These are phyloP conservation scores for Naganishia onofrii DNA, from an alignment of 768 basidiomycete genomes.

Conservation along the genomic window DNA sequence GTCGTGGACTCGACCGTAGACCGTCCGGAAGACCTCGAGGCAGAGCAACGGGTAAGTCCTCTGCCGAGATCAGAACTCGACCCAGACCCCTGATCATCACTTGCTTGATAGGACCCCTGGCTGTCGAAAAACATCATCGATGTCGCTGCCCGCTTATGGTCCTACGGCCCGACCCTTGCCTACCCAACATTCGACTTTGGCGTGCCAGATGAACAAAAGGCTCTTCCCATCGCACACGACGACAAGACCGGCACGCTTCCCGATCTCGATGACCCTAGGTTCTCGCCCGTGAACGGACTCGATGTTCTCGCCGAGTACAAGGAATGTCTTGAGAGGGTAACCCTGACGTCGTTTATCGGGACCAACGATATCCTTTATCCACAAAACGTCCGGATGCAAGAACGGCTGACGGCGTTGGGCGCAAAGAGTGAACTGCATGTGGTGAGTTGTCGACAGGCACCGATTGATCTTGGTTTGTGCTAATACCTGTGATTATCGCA, in stretches of 20 bases:
- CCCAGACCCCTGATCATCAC: not conserved
- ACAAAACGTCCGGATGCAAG: conserved; percentile 21
- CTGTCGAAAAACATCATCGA: conserved; percentile 10
- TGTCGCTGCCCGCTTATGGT: conserved; percentile 25
- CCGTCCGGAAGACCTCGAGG: conserved; percentile 16
- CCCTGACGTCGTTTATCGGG: conserved; percentile 27
- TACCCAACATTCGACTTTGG: conserved; percentile 18
- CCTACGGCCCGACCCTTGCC: conserved; percentile 23
- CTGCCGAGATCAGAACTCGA: not conserved
- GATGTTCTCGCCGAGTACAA: conserved; percentile 24
- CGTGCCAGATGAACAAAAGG: conserved; percentile 3
- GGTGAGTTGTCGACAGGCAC: conserved; percentile 24
- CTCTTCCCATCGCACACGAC: conserved; percentile 6
- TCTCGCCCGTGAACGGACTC: too few species aligned
- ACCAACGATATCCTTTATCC: conserved; percentile 32
- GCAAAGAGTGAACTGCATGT: conserved; percentile 27
- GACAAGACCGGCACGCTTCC: not conserved
- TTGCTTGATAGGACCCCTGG: conserved; percentile 30
- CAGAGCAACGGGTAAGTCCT: conserved; percentile 4
- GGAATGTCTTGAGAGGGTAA: not conserved
- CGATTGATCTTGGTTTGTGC: not conserved
- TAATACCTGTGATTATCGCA: not conserved
- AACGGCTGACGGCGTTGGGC: conserved; percentile 14
- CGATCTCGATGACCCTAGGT: conserved; percentile 9
- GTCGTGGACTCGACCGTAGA: conserved; percentile 27